Evolutionary conservation across 345 rosid species (phyloP).

Genomic region (Geranium brycei): DNA sequence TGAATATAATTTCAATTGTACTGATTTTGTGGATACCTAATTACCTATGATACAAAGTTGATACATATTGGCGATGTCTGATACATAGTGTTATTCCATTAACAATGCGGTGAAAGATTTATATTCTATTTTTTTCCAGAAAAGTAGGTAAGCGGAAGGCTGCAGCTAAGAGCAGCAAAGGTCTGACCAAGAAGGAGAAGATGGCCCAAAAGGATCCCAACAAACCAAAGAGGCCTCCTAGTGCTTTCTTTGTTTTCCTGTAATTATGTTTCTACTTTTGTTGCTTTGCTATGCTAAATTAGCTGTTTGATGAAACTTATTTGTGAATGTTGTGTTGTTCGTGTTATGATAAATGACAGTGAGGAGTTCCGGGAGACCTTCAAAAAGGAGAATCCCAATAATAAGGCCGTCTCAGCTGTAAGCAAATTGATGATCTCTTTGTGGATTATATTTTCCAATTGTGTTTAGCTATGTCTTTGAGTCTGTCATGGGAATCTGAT

Average conservation of each 20-base stretch:
- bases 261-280: slow-evolving; percentile 11
- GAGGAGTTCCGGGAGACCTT: slow-evolving; percentile 55
- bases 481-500: background rate
- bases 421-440: slow-evolving; percentile 10
- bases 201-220: slow-evolving; percentile 47
- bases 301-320: background rate
- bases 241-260: slow-evolving; percentile 76
- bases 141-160: slow-evolving; percentile 51
- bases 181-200: slow-evolving; percentile 22
- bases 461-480: background rate
- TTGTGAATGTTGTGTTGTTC: background rate
- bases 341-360: slow-evolving; percentile 18
- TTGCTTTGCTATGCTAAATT: background rate
- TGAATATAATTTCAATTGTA: no score
- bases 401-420: slow-evolving; percentile 69
- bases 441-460: background rate
- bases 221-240: slow-evolving; percentile 66
- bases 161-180: slow-evolving; percentile 21
- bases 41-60: background rate
- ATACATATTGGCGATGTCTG: background rate
- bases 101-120: background rate
- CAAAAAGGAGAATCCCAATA: slow-evolving; percentile 58
- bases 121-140: slow-evolving; percentile 24
- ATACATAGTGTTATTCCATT: background rate
- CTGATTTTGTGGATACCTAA: background rate